Conservation (phyloP, 1,139 yeast genomes). For the Neolecta irregularis region DNA sequence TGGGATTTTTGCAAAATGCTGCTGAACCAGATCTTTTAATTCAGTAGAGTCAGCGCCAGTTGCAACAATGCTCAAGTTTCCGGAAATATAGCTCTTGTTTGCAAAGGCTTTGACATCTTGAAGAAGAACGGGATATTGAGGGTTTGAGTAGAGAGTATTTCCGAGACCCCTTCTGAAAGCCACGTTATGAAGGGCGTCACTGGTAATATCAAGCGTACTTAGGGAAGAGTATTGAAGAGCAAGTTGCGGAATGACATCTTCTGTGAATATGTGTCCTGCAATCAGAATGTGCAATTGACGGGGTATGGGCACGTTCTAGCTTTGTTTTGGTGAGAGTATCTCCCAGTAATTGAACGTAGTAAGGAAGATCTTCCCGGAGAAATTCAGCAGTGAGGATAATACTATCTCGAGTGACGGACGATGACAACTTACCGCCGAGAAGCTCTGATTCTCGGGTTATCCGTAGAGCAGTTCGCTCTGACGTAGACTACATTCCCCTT, state of each 20-base stretch:
- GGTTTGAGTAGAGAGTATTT: conserved; percentile 63
- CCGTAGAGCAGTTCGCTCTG: conserved; percentile 75
- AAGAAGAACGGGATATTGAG: conserved; percentile 38
- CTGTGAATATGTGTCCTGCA: conserved; percentile 31
- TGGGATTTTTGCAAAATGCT: conserved; percentile 52
- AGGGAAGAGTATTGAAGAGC: conserved; percentile 36
- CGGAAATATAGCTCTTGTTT: conserved; percentile 48
- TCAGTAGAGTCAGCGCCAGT: conserved; percentile 63
- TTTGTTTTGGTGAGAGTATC: conserved; percentile 37
- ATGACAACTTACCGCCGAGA: conserved; percentile 66
- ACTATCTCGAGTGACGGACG: conserved; percentile 68
- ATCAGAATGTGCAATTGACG: not conserved
- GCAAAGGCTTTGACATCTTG: conserved; percentile 60
- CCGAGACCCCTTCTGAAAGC: conserved; percentile 87
- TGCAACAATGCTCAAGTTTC: conserved; percentile 57
- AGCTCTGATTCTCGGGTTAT: conserved; percentile 89
- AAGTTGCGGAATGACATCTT: conserved; percentile 58
- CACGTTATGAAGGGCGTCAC: conserved; percentile 64
- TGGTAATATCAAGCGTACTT: conserved; percentile 43
- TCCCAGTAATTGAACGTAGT: conserved; percentile 74
- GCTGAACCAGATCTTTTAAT: conserved; percentile 48
- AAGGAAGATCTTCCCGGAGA: conserved; percentile 79
- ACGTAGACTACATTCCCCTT: conserved; percentile 42
- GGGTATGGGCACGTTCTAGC: conserved; percentile 2
- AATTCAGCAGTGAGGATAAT: conserved; percentile 67